Conservation (phyloP, 2,329 filamentous ascomycete species). For the Cytospora chrysosperma region DNA sequence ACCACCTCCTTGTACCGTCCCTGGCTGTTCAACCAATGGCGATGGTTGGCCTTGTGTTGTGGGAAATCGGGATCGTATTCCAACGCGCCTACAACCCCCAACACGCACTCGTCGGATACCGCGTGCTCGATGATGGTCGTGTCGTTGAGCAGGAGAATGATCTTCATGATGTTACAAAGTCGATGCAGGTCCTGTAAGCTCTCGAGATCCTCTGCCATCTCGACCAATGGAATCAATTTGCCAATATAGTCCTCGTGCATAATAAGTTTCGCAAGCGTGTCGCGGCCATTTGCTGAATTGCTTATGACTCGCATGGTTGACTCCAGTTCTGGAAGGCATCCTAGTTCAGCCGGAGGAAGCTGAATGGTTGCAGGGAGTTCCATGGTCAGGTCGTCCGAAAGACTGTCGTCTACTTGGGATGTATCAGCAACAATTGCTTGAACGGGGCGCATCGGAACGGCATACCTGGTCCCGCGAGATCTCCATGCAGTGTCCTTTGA, state of each 20-base stretch:
- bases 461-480: conserved; percentile 61
- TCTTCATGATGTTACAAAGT: conserved; percentile 97
- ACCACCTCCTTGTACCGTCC: conserved; percentile 96
- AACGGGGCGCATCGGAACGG: not conserved
- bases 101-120: conserved; percentile 82
- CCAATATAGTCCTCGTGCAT: conserved; percentile 82
- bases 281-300: conserved; percentile 71
- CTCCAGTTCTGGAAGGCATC: conserved; percentile 81
- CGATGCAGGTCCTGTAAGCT: conserved; percentile 82
- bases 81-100: conserved; percentile 90
- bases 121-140: conserved; percentile 91
- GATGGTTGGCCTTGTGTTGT: conserved; percentile 94
- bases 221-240: conserved; percentile 82
- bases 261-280: conserved; percentile 84
- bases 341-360: conserved; percentile 77
- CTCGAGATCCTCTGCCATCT: conserved; percentile 88
- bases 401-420: conserved; percentile 65
- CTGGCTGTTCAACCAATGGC: conserved; percentile 85
- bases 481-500: conserved; percentile 69
- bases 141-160: conserved; percentile 90
- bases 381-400: conserved; percentile 81
- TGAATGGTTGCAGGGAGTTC: conserved; percentile 70
- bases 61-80: conserved; percentile 99
- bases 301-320: conserved; percentile 78
- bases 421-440: conserved; percentile 29